Evolutionary conservation across 2,329 filamentous ascomycete genomes (phyloP).

Genomic region (Aspergillus sp.): DNA sequence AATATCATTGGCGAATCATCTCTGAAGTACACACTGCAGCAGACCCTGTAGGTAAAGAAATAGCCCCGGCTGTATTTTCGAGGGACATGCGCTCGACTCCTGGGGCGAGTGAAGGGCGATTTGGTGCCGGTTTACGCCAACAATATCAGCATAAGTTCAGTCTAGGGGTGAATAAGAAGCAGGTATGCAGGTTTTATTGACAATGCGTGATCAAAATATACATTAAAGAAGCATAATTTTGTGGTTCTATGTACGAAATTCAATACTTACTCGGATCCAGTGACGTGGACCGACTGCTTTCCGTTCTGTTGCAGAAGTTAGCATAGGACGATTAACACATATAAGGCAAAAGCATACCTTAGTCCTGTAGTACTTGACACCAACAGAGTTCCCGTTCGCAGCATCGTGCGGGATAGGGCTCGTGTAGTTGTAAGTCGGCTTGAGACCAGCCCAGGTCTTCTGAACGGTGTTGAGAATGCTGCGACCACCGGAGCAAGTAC

Average conservation of each 20-base stretch:
- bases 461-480: constrained; percentile 27
- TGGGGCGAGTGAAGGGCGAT: no score
- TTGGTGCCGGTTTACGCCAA: no score
- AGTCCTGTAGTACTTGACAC: constrained; percentile 10
- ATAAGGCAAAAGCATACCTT: constrained; percentile 6
- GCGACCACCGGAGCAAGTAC: constrained; percentile 29
- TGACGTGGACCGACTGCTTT: background rate
- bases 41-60: no score
- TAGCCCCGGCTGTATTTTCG: no score
- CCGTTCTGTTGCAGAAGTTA: background rate
- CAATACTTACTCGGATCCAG: background rate
- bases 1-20: no score
- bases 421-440: constrained; percentile 28
- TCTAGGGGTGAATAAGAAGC: no score
- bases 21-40: no score
- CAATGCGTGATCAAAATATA: no score
- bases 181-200: no score
- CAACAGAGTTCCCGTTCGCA: constrained; percentile 11
- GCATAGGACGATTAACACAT: background rate
- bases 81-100: no score
- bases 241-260: background rate
- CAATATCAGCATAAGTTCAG: no score
- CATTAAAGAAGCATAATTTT: no score
- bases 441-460: constrained; percentile 20
- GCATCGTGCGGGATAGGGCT: constrained; percentile 24